Conservation (phyloP, 345 rosid genomes). For the thale cress (Arabidopsis thaliana) region TAIR10.1 NC_003076.8:17817501-17818000, state of each 20-base stretch:
- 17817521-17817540: constrained; percentile 20
- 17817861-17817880: constrained; percentile 99
- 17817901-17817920: constrained; percentile 99
- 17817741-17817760: constrained; percentile 55
- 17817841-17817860: constrained; percentile 99
- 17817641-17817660: constrained; percentile 74
- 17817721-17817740: constrained; percentile 96
- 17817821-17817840: constrained; percentile 55
- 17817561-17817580: constrained; percentile 41
- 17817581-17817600: constrained; percentile 39
- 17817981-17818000: constrained; percentile 90
- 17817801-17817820: constrained; percentile 22
- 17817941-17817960: constrained; percentile 93
- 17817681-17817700: constrained; percentile 89
- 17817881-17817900: constrained; percentile 98
- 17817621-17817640: constrained; percentile 92
- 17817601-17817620: constrained; percentile 46
- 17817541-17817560: constrained; percentile 8
- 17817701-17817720: constrained; percentile 82
- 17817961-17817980: constrained; percentile 99
- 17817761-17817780: neutral
- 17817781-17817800: neutral
- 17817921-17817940: constrained; percentile 96
- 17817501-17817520: neutral
- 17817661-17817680: constrained; percentile 83